Conservation (phyloP, 805 yeast genomes). For the Candida easanensis region DNA sequence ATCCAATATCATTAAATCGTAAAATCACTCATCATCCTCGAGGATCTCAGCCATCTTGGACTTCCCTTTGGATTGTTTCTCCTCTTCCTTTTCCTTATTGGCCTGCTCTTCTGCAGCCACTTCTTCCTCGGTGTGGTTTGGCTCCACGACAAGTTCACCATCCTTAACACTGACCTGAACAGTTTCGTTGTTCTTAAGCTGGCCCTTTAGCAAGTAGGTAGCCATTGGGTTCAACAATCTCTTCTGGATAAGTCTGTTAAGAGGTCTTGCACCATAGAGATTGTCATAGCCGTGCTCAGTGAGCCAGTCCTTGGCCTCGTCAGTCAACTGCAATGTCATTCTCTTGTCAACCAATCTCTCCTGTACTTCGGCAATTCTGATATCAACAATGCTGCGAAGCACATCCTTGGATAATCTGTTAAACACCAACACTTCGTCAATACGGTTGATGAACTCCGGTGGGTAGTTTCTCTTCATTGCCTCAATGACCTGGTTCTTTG, state of each 20-base stretch:
- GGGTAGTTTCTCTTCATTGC: slow-evolving; percentile 74
- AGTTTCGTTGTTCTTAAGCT: slow-evolving; percentile 56
- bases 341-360: slow-evolving; percentile 77
- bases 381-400: slow-evolving; percentile 76
- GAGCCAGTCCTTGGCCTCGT: slow-evolving; percentile 72
- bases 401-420: slow-evolving; percentile 81
- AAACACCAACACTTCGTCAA: slow-evolving; percentile 92
- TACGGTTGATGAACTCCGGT: slow-evolving; percentile 92
- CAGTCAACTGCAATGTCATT: slow-evolving; percentile 55
- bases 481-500: slow-evolving; percentile 60
- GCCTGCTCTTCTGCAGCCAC: slow-evolving; percentile 6
- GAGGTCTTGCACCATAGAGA: slow-evolving; percentile 92
- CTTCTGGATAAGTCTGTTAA: slow-evolving; percentile 86
- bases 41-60: slow-evolving; percentile 13
- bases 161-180: slow-evolving; percentile 48
- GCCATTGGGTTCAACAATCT: slow-evolving; percentile 88
- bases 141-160: slow-evolving; percentile 41
- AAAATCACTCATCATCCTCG: slow-evolving; percentile 12
- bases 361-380: slow-evolving; percentile 77
- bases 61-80: neutral
- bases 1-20: neutral
- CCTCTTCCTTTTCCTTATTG: neutral
- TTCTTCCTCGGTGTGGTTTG: slow-evolving; percentile 42
- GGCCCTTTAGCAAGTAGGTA: slow-evolving; percentile 72
- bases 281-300: slow-evolving; percentile 88